Percentiles rank a stretch among this genome's conserved stretches.
These are phyloP conservation scores for Zea luxurians DNA, from an alignment of 176 grass and related monocot genomes.

Conservation along the genomic window DNA sequence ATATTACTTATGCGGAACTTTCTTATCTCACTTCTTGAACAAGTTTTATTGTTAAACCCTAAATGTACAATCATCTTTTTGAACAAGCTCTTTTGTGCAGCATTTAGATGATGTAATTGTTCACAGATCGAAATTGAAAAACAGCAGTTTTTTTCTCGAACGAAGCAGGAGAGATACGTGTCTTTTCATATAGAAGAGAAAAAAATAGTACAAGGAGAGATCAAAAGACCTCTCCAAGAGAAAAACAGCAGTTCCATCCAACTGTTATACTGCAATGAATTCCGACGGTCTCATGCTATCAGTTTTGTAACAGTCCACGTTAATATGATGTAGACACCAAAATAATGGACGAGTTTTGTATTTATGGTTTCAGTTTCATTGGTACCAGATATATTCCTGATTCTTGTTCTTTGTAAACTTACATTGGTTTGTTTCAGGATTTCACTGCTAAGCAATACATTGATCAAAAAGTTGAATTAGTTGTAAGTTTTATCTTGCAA, in stretches of 20 bases:
- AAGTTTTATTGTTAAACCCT: not conserved
- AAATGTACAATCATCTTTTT: slow-evolving; percentile 2
- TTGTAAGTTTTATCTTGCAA: slow-evolving; percentile 46
- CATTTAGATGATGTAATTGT: not conserved
- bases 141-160: not conserved
- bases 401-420: slow-evolving; percentile 13
- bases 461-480: slow-evolving; percentile 86
- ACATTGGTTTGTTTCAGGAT: slow-evolving; percentile 56
- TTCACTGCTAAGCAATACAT: slow-evolving; percentile 64
- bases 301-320: not conserved
- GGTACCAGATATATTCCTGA: not conserved
- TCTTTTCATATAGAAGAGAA: not conserved
- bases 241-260: not conserved
- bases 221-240: not conserved
- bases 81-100: not conserved
- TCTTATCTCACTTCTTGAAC: not conserved
- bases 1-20: slow-evolving; percentile 18
- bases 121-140: slow-evolving; percentile 5
- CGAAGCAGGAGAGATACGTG: not conserved
- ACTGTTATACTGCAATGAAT: not conserved
- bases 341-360: not conserved
- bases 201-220: not conserved
- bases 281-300: not conserved
- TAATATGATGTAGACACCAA: slow-evolving; percentile 5
- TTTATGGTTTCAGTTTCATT: slow-evolving; percentile 19